Evolutionary conservation across 2,329 filamentous ascomycete genomes (phyloP), one percentile per base, ranked within the genome.

Genomic region (Talaromyces funiculosus): DNA sequence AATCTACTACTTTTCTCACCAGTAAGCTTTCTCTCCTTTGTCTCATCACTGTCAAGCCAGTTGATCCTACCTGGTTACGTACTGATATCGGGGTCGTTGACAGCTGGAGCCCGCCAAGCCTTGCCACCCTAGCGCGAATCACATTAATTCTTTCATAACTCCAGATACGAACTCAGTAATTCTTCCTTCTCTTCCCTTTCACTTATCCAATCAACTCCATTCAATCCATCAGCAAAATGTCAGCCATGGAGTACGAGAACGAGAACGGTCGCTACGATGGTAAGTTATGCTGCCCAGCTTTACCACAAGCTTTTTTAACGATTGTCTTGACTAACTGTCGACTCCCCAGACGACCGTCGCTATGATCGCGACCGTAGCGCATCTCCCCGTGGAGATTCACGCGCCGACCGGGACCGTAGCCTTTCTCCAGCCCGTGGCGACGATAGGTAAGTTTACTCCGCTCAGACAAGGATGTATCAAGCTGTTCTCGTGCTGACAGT

Each of bases 341-440:
- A 24, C 57, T 61, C 51, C 47, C 31, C 64, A 77, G 82, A 87
- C 68, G 85, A 88, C 69, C 79, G 81, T 72, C 83, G 84, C 68
- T 87, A 86, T 73, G 81, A 84, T 64, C 85, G 86, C 71, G 85
- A 88, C 66, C 83, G 86, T 72, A 86, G 84, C 73, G 83, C 85
- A 67, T 88, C 86, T 66, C 86, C 86, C 68, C 83, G 83, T 70
- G 83, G 82, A 67, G 82, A 84, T 68, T 72, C 70, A 51, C 75
- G 78, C 60, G 77, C 74, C 64, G 79, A 81, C 64, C 81, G 85
- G 67, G 81, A 82, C 67, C 85, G 86, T 70, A 87, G 85, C 72
- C 83, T 85, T 66, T 87, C 86, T 61, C 83, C 85, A 62, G 84
- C 80, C 64, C 84, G 85, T 66, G 69, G 71, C 47, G 80, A 79